A percentile compares a stretch with the other conserved stretches of the same genome.
Conservation (phyloP, 176 grass and related monocot genomes). For the Phragmites australis region DNA sequence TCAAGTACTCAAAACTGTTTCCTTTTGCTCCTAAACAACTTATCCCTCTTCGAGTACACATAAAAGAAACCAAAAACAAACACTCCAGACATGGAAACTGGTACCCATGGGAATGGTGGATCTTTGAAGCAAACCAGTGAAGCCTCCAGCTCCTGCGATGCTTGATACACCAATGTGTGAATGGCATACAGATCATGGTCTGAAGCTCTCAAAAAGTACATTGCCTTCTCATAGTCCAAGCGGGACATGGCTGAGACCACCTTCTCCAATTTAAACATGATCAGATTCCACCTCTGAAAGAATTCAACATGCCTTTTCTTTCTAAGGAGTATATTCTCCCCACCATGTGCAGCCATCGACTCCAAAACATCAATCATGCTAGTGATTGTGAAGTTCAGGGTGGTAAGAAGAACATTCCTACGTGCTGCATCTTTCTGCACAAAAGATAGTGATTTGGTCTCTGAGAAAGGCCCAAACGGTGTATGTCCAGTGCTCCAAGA, state of each 20-base stretch:
- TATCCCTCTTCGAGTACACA: constrained; percentile 69
- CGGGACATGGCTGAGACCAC: constrained; percentile 78
- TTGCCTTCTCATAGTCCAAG: constrained; percentile 87
- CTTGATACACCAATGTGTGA: constrained; percentile 77
- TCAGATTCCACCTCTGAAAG: constrained; percentile 94
- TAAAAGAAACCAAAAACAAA: constrained; percentile 88
- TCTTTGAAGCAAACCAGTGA: constrained; percentile 88
- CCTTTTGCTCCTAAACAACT: constrained; percentile 83
- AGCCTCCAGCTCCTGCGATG: constrained; percentile 86
- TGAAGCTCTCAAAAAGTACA: constrained; percentile 77
- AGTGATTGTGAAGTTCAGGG: constrained; percentile 80
- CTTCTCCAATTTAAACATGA: constrained; percentile 88
- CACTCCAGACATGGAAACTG: constrained; percentile 67
- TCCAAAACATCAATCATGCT: constrained; percentile 67
- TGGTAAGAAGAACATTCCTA: constrained; percentile 87
- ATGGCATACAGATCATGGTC: constrained; percentile 92
- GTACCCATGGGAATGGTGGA: constrained; percentile 87
- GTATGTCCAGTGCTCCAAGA: constrained; percentile 90
- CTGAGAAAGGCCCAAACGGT: constrained; percentile 90
- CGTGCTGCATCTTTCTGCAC: constrained; percentile 88
- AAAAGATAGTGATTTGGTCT: constrained; percentile 86
- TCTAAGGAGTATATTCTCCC: constrained; percentile 75
- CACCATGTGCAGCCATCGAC: constrained; percentile 79
- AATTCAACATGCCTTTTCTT: constrained; percentile 87
- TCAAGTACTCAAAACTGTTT: constrained; percentile 84